phyloP scores from a whole-genome alignment of 2,329 filamentous ascomycete genomes.

The Xylariomycetidae sp. region DNA sequence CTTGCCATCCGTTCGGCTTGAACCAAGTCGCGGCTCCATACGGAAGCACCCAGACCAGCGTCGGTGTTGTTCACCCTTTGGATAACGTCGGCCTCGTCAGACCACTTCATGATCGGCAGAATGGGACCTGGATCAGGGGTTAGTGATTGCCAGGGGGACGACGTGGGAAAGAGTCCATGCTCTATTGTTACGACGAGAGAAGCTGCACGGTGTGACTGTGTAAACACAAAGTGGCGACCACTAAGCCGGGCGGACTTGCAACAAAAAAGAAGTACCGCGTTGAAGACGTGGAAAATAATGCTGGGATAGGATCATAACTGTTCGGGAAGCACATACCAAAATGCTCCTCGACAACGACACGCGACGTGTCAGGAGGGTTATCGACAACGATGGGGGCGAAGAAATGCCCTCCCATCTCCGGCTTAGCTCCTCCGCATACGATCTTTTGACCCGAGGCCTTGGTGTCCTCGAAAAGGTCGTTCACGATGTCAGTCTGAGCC shows the following conservation, averaged over 20 bases:
- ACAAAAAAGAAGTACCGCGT: too few species aligned
- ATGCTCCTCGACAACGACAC: slow-evolving; percentile 16
- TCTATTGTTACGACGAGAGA: too few species aligned
- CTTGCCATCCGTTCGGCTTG: slow-evolving; percentile 41
- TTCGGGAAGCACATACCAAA: slow-evolving; percentile 15
- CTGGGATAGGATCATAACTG: too few species aligned
- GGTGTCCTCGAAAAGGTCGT: slow-evolving; percentile 18
- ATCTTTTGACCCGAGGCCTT: slow-evolving; percentile 12
- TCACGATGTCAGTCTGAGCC: slow-evolving; percentile 16
- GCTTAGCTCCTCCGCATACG: slow-evolving; percentile 5
- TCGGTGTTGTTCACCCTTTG: slow-evolving; percentile 42
- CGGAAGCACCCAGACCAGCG: slow-evolving; percentile 47
- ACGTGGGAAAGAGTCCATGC: too few species aligned
- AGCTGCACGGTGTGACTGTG: too few species aligned
- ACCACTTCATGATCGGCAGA: slow-evolving; percentile 37
- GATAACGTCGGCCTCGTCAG: slow-evolving; percentile 39
- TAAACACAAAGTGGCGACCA: too few species aligned
- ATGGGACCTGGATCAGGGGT: slow-evolving; percentile 27
- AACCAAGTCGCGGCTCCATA: slow-evolving; percentile 45
- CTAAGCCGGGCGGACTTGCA: too few species aligned
- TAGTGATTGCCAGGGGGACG: neutral
- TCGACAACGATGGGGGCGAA: slow-evolving; percentile 16
- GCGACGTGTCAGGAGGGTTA: slow-evolving; percentile 19
- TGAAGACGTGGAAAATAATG: too few species aligned
- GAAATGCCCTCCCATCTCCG: slow-evolving; percentile 8